Conservation (phyloP, 2,329 filamentous ascomycete species). For the Macrophomina phaseolina region DNA sequence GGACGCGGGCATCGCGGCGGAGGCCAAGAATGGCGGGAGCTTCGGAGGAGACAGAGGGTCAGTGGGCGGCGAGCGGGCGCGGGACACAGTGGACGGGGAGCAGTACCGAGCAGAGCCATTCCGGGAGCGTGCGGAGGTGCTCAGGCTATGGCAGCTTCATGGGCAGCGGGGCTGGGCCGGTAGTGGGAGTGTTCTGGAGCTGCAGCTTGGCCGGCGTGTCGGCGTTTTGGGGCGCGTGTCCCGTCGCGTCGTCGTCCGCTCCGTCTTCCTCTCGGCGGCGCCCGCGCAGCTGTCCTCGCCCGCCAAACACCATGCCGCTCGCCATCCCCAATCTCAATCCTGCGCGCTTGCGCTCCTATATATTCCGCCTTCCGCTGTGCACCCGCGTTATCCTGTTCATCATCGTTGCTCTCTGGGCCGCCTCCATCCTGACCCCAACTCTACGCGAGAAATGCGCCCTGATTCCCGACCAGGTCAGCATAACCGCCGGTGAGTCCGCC, state of each 20-base stretch:
- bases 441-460: slow-evolving; percentile 79
- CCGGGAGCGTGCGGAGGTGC: slow-evolving; percentile 13
- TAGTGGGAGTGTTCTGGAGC: not conserved
- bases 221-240: slow-evolving; percentile 23
- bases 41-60: slow-evolving; percentile 29
- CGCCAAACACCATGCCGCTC: slow-evolving; percentile 48
- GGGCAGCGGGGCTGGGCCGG: not conserved
- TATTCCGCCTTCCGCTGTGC: slow-evolving; percentile 85
- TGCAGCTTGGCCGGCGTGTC: slow-evolving; percentile 23
- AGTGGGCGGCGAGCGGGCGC: slow-evolving; percentile 32
- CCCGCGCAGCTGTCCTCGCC: slow-evolving; percentile 25
- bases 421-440: slow-evolving; percentile 72
- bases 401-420: slow-evolving; percentile 72
- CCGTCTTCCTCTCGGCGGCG: not conserved
- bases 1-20: slow-evolving; percentile 79
- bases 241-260: slow-evolving; percentile 22
- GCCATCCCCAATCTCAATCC: slow-evolving; percentile 69
- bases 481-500: slow-evolving; percentile 69
- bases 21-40: slow-evolving; percentile 67
- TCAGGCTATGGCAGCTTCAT: not conserved
- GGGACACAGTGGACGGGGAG: slow-evolving; percentile 1
- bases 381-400: slow-evolving; percentile 73
- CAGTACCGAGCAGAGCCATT: slow-evolving; percentile 46
- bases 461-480: slow-evolving; percentile 74
- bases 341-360: slow-evolving; percentile 76